Evolutionary conservation across 805 yeast genomes (phyloP).

Genomic region (Nakazawaea sp.): DNA sequence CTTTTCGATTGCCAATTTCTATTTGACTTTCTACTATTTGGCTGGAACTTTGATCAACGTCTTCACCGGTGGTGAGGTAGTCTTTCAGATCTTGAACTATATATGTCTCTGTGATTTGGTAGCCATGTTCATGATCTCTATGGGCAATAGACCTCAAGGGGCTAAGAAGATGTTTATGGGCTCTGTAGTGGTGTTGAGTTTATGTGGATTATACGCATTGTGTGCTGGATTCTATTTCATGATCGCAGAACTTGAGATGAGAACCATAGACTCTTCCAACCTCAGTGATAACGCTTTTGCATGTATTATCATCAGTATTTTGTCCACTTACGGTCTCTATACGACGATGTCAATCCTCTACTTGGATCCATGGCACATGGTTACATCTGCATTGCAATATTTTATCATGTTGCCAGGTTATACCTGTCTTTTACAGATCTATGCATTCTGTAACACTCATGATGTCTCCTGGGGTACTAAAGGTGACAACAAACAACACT

Average conservation of each 20-base stretch:
- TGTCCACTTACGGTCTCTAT: constrained; percentile 90
- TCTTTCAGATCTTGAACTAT: constrained; percentile 83
- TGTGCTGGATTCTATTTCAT: constrained; percentile 81
- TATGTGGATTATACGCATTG: constrained; percentile 78
- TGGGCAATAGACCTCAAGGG: constrained; percentile 98
- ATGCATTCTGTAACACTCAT: constrained; percentile 93
- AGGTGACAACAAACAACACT: constrained; percentile 68
- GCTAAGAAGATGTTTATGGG: constrained; percentile 71
- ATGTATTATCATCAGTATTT: constrained; percentile 75
- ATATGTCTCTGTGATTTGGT: constrained; percentile 75
- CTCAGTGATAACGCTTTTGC: constrained; percentile 44
- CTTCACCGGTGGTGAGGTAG: constrained; percentile 64
- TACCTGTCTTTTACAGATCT: constrained; percentile 84
- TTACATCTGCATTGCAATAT: constrained; percentile 83
- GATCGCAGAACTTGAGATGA: constrained; percentile 39
- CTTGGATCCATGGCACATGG: constrained; percentile 89
- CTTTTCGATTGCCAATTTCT: constrained; percentile 90
- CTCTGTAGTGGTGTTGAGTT: constrained; percentile 63
- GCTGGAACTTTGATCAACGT: constrained; percentile 70
- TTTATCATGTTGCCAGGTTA: constrained; percentile 81
- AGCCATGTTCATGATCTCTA: constrained; percentile 84
- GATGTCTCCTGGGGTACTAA: constrained; percentile 98
- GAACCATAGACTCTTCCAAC: constrained; percentile 14
- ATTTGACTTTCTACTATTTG: constrained; percentile 84
- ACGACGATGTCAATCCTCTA: constrained; percentile 73